These are phyloP conservation scores for Maudiozyma turicensis DNA, from an alignment of 805 yeast species.

Conservation along the genomic window DNA sequence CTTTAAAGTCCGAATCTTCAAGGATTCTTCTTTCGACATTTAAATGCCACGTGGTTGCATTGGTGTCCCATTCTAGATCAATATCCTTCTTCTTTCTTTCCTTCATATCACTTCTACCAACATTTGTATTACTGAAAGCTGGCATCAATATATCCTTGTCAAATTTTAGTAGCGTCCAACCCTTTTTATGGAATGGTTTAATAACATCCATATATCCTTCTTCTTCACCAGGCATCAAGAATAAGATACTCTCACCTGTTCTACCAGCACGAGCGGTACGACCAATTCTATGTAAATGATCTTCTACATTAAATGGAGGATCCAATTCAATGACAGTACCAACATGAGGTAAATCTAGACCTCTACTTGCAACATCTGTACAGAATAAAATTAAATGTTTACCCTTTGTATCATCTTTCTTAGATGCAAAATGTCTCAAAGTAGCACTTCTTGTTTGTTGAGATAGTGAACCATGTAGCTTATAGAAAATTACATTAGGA, in stretches of 20 bases:
- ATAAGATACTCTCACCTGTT: conserved; percentile 65
- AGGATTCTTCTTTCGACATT: conserved; percentile 82
- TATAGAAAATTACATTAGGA: conserved; percentile 43
- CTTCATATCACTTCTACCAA: conserved; percentile 29
- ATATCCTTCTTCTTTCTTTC: conserved; percentile 28
- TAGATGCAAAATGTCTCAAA: conserved; percentile 45
- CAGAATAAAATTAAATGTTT: conserved; percentile 68
- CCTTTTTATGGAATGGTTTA: conserved; percentile 46
- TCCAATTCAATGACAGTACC: conserved; percentile 85
- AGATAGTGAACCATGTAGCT: conserved; percentile 83
- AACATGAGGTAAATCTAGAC: conserved; percentile 82
- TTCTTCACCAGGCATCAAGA: conserved; percentile 81
- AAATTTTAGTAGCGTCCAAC: conserved; percentile 41
- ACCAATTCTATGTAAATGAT: conserved; percentile 93
- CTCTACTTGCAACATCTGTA: conserved; percentile 97
- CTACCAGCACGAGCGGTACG: conserved; percentile 98
- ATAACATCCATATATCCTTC: conserved; percentile 69
- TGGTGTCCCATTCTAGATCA: conserved; percentile 65
- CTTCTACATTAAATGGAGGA: conserved; percentile 90
- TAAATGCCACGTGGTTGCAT: conserved; percentile 94
- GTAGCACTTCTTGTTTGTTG: conserved; percentile 81
- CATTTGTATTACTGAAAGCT: conserved; percentile 25
- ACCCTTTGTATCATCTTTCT: conserved; percentile 33
- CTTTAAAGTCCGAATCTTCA: conserved; percentile 51
- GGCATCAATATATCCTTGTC: conserved; percentile 35